Conservation (phyloP, 2,329 filamentous ascomycete species). For the Penicillium sp. region DNA sequence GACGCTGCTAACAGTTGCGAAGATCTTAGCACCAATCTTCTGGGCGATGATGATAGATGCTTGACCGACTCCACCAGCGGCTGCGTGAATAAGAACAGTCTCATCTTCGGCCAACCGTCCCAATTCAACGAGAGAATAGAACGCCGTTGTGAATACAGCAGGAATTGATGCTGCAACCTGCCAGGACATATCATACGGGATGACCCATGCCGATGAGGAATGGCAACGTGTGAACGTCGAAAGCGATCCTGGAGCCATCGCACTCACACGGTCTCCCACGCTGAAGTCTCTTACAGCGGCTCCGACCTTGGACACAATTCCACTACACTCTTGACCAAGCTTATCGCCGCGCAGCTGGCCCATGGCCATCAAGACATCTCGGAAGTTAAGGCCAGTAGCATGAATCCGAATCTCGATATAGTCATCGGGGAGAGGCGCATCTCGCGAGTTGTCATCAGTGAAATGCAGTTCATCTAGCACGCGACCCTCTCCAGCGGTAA, state of each 20-base stretch:
- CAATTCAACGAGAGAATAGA: conserved; percentile 27
- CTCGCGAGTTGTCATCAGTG: conserved; percentile 21
- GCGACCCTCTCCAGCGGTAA: conserved; percentile 18
- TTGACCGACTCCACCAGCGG: conserved; percentile 27
- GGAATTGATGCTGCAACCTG: conserved; percentile 31
- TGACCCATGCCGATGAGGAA: conserved; percentile 29
- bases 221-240: conserved; percentile 32
- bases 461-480: conserved; percentile 28
- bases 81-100: conserved; percentile 26
- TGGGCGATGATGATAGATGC: conserved; percentile 27
- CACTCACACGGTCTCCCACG: conserved; percentile 44
- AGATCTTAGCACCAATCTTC: conserved; percentile 23
- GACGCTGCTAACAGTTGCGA: conserved; percentile 23
- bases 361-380: conserved; percentile 48
- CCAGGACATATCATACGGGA: conserved; percentile 32
- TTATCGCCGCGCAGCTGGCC: conserved; percentile 28
- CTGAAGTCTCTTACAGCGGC: conserved; percentile 29
- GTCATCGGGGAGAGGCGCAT: conserved; percentile 12
- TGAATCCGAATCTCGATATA: conserved; percentile 25
- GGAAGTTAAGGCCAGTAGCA: conserved; percentile 30
- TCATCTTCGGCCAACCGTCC: conserved; percentile 23
- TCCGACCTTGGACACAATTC: conserved; percentile 33
- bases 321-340: conserved; percentile 45
- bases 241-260: conserved; percentile 33
- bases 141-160: conserved; percentile 27